Evolutionary conservation across 1,284 basidiomycete genomes (phyloP).

Genomic region (Gomphus bonarii): DNA sequence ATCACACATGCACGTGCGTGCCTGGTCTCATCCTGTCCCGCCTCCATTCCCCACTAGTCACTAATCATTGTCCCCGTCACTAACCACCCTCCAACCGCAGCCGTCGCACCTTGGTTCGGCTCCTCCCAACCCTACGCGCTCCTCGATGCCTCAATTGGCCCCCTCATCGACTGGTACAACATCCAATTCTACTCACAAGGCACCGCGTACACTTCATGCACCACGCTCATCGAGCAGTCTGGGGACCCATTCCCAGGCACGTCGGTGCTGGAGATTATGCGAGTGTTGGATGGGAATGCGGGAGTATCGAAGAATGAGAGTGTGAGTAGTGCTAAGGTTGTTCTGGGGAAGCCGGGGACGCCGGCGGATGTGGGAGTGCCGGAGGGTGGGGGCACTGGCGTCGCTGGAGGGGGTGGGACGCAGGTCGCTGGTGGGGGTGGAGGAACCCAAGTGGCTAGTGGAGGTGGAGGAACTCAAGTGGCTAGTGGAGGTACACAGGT

Average conservation of each 20-base stretch:
- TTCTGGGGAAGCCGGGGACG: conserved; percentile 20
- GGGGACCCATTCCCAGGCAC: conserved; percentile 16
- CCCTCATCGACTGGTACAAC: conserved; percentile 18
- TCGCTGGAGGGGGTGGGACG: not conserved
- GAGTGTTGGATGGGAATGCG: too few relatives aligned
- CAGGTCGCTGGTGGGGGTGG: not conserved
- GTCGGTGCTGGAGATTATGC: conserved; percentile 19
- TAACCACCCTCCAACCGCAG: too few relatives aligned
- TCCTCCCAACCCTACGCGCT: not conserved
- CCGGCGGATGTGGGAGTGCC: conserved; percentile 15
- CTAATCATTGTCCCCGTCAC: not conserved
- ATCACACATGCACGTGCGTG: conserved; percentile 19
- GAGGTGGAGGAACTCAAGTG: not conserved
- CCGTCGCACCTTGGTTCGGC: conserved; percentile 15
- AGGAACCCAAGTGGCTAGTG: conserved; percentile 2
- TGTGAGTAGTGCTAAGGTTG: too few relatives aligned
- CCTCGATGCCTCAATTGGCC: conserved; percentile 5
- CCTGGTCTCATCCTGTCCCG: not conserved
- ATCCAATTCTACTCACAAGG: conserved; percentile 32
- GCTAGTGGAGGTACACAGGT: not conserved
- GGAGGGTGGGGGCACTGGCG: not conserved
- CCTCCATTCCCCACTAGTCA: not conserved
- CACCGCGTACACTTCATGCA: conserved; percentile 17
- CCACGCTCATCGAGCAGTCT: conserved; percentile 15
- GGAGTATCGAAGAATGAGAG: too few relatives aligned